These are phyloP conservation scores for Solanum clarkiae DNA, from an alignment of 257 asterid species.

Conservation along the genomic window DNA sequence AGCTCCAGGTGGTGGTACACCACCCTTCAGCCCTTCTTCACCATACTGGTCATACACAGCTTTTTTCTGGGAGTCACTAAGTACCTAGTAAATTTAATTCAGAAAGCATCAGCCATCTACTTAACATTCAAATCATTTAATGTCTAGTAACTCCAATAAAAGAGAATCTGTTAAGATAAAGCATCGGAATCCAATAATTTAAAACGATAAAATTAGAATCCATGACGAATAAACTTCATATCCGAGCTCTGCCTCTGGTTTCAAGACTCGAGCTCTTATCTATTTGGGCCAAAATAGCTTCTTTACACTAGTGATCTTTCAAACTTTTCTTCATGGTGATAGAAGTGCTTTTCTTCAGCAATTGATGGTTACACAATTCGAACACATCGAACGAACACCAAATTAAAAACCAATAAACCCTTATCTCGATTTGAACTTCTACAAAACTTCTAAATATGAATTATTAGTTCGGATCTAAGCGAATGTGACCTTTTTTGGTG, in stretches of 20 bases:
- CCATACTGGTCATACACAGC: slow-evolving; percentile 36
- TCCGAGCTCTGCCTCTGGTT: no score
- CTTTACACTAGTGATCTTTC: neutral
- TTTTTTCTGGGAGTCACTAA: slow-evolving; percentile 35
- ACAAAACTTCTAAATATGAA: neutral
- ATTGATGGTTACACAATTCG: neutral
- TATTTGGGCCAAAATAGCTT: neutral
- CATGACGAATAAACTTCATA: no score
- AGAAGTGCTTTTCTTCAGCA: neutral
- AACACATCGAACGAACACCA: neutral
- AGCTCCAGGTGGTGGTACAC: slow-evolving; percentile 29
- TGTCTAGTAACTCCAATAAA: neutral
- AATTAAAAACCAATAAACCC: neutral
- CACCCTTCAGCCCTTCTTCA: slow-evolving; percentile 39
- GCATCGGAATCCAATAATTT: neutral
- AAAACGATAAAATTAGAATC: no score
- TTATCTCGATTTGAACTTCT: neutral
- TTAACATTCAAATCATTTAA: neutral
- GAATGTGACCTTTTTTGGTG: neutral
- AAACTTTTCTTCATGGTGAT: neutral
- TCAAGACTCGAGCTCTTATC: neutral
- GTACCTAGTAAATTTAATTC: slow-evolving; percentile 13
- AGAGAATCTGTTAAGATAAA: neutral
- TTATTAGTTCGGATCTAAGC: neutral
- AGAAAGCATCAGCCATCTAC: neutral